A percentile compares a stretch with the other conserved stretches of the same genome.
phyloP scores from a whole-genome alignment of 305 asterid genomes.

The Solanum hybrid region DNA sequence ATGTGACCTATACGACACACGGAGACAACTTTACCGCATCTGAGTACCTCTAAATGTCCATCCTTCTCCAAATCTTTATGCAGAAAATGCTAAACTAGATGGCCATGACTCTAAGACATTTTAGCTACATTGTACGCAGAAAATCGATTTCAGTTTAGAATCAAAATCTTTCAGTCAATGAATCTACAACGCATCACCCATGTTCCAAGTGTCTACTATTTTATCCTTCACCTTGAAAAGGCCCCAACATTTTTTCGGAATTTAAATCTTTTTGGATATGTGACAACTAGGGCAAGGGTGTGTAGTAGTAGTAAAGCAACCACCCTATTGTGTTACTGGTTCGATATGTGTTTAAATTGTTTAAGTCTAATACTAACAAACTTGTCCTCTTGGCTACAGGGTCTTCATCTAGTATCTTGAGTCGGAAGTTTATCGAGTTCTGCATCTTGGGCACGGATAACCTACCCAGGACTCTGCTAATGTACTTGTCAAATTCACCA shows the following conservation, averaged over 20 bases:
- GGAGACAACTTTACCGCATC: not conserved
- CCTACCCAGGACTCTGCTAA: conserved; percentile 70
- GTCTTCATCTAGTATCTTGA: conserved; percentile 49
- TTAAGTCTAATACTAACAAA: not conserved
- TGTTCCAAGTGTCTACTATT: not conserved
- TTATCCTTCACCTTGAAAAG: not conserved
- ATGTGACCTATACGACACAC: not conserved
- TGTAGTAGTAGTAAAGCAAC: not conserved
- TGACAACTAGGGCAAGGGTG: not conserved
- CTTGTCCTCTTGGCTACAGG: conserved; percentile 32
- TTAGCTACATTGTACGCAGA: not conserved
- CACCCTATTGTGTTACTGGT: not conserved
- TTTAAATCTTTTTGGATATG: not conserved
- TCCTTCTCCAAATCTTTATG: not conserved
- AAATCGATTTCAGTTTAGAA: not conserved
- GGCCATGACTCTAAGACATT: not conserved
- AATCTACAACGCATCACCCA: not conserved
- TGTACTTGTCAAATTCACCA: conserved; percentile 85
- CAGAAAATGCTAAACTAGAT: not conserved
- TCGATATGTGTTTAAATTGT: not conserved
- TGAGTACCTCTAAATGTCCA: not conserved
- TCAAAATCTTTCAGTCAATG: not conserved
- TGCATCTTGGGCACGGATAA: conserved; percentile 72
- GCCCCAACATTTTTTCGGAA: not conserved
- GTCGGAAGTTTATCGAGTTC: conserved; percentile 67